Conservation (phyloP, 2,329 filamentous ascomycete genomes). For the Aaosphaeria pasadenensis region DNA sequence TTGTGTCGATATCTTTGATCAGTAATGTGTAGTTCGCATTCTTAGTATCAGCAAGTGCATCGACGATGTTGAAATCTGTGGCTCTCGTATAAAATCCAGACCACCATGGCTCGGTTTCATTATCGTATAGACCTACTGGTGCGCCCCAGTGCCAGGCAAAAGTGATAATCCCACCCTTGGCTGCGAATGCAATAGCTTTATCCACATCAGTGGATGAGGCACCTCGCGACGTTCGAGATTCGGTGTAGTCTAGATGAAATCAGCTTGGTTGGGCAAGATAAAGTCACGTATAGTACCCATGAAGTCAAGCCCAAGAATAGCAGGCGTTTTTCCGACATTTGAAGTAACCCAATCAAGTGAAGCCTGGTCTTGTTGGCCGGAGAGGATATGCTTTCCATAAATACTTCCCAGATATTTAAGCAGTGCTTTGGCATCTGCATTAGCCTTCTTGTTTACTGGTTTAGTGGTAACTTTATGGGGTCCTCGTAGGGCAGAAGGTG, state of each 20-base stretch:
- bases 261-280: no score
- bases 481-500: conserved; percentile 34
- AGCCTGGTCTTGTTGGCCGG: conserved; percentile 47
- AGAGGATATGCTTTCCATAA: conserved; percentile 48
- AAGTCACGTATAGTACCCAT: conserved; percentile 29
- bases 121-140: conserved; percentile 47
- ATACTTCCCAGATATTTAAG: conserved; percentile 44
- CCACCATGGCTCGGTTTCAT: conserved; percentile 46
- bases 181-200: conserved; percentile 45
- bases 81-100: conserved; percentile 51
- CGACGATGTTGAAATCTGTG: conserved; percentile 47
- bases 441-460: conserved; percentile 40
- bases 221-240: conserved; percentile 19
- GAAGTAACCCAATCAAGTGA: conserved; percentile 44
- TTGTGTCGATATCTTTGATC: conserved; percentile 48
- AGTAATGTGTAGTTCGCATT: conserved; percentile 49
- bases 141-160: conserved; percentile 52
- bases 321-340: conserved; percentile 49
- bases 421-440: conserved; percentile 37
- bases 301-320: conserved; percentile 46
- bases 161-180: conserved; percentile 46
- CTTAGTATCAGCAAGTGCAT: conserved; percentile 41
- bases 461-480: conserved; percentile 40
- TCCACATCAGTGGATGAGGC: conserved; percentile 44
- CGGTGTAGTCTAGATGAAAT: neutral